These are phyloP conservation scores for Eucalyptus globulus DNA, from an alignment of 345 rosid genomes.

Conservation along the genomic window DNA sequence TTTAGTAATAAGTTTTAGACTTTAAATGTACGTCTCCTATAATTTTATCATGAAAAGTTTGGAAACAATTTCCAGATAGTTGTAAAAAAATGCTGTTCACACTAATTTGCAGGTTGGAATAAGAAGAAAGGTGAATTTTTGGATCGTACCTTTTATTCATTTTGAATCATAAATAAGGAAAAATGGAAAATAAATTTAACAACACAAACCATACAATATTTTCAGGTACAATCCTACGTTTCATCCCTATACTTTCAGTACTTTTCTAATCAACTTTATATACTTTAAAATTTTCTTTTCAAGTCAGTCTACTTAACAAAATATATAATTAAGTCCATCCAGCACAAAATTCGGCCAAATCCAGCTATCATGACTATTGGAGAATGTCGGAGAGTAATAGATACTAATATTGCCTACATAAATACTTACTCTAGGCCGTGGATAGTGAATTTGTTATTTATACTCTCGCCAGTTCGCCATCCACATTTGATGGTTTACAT, in stretches of 20 bases:
- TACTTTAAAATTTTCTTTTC: neutral
- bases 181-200: neutral
- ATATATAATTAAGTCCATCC: neutral
- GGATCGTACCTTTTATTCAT: neutral
- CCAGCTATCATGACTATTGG: neutral
- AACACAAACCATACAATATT: neutral
- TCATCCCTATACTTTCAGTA: neutral
- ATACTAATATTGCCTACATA: neutral
- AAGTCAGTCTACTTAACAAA: neutral
- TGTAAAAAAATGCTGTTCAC: neutral
- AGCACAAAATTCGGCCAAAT: neutral
- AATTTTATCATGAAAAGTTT: neutral
- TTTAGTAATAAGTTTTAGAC: neutral
- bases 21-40: neutral
- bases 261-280: neutral
- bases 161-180: neutral
- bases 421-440: neutral
- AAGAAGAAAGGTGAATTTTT: neutral
- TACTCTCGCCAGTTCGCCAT: neutral
- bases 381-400: neutral
- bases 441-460: neutral
- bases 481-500: neutral
- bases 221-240: neutral
- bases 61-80: neutral
- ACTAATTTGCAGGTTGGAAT: neutral